These are phyloP conservation scores for Xenosphaeropsis pyriputrescens DNA, from an alignment of 2,329 filamentous ascomycete species.

Conservation along the genomic window DNA sequence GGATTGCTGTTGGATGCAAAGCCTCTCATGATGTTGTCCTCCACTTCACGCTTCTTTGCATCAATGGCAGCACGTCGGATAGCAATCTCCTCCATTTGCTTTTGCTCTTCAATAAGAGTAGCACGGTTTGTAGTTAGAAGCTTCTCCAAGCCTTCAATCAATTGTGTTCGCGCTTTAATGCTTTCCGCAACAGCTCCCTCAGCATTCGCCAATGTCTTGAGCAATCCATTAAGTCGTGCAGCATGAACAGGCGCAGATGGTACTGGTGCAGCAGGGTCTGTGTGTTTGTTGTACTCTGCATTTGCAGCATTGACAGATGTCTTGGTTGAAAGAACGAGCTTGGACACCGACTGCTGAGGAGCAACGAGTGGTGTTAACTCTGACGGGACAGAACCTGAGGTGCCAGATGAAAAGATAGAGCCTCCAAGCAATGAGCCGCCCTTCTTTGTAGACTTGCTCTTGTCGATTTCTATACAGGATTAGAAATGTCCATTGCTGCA, in stretches of 20 bases:
- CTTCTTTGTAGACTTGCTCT: slow-evolving; percentile 36
- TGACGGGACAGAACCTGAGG: slow-evolving; percentile 44
- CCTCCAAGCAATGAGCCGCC: slow-evolving; percentile 40
- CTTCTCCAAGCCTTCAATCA: slow-evolving; percentile 72
- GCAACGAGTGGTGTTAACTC: slow-evolving; percentile 67
- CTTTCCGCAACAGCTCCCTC: slow-evolving; percentile 82
- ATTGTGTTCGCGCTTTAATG: slow-evolving; percentile 66
- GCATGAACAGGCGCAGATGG: slow-evolving; percentile 85
- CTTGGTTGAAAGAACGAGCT: slow-evolving; percentile 54
- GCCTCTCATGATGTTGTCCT: slow-evolving; percentile 79
- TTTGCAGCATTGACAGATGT: slow-evolving; percentile 56
- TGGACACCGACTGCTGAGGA: slow-evolving; percentile 59
- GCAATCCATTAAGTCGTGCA: slow-evolving; percentile 73
- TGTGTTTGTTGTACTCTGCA: slow-evolving; percentile 72
- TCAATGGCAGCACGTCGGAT: slow-evolving; percentile 62
- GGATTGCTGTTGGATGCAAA: slow-evolving; percentile 46
- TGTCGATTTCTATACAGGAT: slow-evolving; percentile 40
- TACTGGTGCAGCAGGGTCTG: slow-evolving; percentile 49
- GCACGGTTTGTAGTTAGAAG: slow-evolving; percentile 60
- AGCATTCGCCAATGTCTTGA: slow-evolving; percentile 77
- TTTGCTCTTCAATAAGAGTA: slow-evolving; percentile 56
- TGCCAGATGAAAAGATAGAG: slow-evolving; percentile 52
- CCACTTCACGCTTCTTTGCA: slow-evolving; percentile 72
- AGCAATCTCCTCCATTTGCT: slow-evolving; percentile 45
- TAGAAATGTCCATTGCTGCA: slow-evolving; percentile 1